These are phyloP conservation scores for Xylaria intraflava DNA, from an alignment of 495 filamentous ascomycete genomes.

Conservation along the genomic window DNA sequence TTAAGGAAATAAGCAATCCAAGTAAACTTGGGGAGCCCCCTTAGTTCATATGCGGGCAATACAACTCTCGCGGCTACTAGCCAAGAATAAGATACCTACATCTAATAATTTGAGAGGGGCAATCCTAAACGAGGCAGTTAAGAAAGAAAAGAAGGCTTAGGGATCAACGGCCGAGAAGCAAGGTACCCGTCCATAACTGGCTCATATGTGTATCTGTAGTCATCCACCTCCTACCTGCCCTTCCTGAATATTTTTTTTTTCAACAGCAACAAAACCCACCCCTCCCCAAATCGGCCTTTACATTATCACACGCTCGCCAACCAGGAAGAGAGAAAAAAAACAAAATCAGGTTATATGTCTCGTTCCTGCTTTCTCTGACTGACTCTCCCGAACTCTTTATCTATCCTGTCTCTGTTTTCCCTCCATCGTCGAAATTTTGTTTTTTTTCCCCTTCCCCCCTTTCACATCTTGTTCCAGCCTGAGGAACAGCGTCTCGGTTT, in stretches of 20 bases:
- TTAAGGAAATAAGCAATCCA: conserved; percentile 2
- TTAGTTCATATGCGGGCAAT: neutral
- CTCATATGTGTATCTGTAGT: conserved; percentile 27
- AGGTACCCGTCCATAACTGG: conserved; percentile 30
- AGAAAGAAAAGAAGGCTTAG: conserved; percentile 22
- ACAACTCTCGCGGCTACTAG: conserved; percentile 2
- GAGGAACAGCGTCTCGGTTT: conserved; percentile 30
- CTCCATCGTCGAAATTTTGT: conserved; percentile 11
- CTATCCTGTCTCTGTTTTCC: conserved; percentile 17
- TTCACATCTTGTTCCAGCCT: conserved; percentile 22
- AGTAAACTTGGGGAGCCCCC: neutral
- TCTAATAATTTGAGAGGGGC: conserved; percentile 8
- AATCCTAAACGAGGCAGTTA: conserved; percentile 12
- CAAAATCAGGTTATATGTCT: conserved; percentile 3
- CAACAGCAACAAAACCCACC: too few species aligned
- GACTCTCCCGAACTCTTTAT: conserved; percentile 16
- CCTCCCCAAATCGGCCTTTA: too few species aligned
- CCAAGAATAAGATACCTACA: neutral
- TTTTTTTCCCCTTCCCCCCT: conserved; percentile 23
- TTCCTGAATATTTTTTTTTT: neutral
- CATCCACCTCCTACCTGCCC: conserved; percentile 16
- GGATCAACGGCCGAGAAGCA: conserved; percentile 24
- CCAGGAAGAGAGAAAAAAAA: too few species aligned
- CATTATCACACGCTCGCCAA: neutral
- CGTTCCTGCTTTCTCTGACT: conserved; percentile 10